Conservation (phyloP, 768 basidiomycete genomes). For the Mycena haematopus region DNA sequence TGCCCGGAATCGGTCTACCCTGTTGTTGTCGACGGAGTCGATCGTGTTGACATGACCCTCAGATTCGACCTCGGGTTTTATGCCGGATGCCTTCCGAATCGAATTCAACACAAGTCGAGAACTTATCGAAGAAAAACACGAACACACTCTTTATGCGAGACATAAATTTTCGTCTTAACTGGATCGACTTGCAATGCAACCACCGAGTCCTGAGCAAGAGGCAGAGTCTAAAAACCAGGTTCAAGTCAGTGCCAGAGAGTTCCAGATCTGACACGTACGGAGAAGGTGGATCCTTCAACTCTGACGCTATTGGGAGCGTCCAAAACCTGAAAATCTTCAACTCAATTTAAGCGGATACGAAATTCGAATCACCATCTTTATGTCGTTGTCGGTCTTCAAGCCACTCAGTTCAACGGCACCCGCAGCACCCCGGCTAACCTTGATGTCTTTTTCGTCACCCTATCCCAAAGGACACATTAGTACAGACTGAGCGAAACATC, state of each 20-base stretch:
- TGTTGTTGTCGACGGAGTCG: background rate
- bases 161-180: background rate
- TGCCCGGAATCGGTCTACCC: background rate
- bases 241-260: background rate
- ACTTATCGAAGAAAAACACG: background rate
- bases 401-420: too few relatives aligned
- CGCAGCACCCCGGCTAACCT: background rate
- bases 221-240: background rate
- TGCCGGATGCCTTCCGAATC: background rate
- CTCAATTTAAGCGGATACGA: background rate
- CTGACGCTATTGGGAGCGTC: too few relatives aligned
- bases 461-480: too few relatives aligned
- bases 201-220: background rate
- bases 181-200: background rate
- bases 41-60: background rate
- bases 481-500: background rate
- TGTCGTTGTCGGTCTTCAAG: background rate
- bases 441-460: background rate
- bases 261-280: background rate
- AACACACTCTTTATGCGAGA: background rate
- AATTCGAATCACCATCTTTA: background rate
- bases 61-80: background rate
- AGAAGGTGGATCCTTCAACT: background rate
- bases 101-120: background rate
- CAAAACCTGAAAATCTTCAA: background rate